Percentiles rank a stretch among this genome's conserved stretches.
These are phyloP conservation scores for Nemania sp. DNA, from an alignment of 2,329 filamentous ascomycete genomes.

Conservation along the genomic window DNA sequence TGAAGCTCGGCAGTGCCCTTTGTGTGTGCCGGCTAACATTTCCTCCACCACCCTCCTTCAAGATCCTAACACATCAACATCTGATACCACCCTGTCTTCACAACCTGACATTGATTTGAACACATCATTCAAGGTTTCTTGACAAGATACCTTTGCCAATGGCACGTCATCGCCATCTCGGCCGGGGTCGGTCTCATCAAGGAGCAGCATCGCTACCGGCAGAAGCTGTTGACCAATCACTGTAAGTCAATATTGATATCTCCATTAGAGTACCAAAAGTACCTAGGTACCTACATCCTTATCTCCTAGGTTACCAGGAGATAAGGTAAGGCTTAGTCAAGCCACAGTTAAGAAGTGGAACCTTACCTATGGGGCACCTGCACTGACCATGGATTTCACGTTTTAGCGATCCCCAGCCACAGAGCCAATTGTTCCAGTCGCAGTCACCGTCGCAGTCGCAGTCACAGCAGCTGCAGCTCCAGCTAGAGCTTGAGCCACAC, in stretches of 20 bases:
- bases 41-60: not conserved
- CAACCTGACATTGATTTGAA: not conserved
- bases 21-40: not conserved
- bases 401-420: constrained; percentile 17
- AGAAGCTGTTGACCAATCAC: constrained; percentile 15
- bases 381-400: too few species aligned
- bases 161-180: not conserved
- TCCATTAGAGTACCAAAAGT: too few species aligned
- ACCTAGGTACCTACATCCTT: too few species aligned
- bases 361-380: too few species aligned
- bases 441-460: not conserved
- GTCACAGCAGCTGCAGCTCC: not conserved
- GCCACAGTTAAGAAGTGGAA: too few species aligned
- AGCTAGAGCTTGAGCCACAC: not conserved
- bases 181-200: constrained; percentile 8
- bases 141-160: not conserved
- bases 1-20: too few species aligned
- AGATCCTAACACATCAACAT: too few species aligned
- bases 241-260: constrained; percentile 12
- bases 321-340: too few species aligned
- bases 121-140: not conserved
- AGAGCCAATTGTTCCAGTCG: not conserved
- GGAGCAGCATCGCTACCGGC: not conserved
- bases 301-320: too few species aligned
- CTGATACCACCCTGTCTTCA: not conserved